phyloP scores from a whole-genome alignment of 106 monocot genomes.

The Apostasia ramifera region DNA sequence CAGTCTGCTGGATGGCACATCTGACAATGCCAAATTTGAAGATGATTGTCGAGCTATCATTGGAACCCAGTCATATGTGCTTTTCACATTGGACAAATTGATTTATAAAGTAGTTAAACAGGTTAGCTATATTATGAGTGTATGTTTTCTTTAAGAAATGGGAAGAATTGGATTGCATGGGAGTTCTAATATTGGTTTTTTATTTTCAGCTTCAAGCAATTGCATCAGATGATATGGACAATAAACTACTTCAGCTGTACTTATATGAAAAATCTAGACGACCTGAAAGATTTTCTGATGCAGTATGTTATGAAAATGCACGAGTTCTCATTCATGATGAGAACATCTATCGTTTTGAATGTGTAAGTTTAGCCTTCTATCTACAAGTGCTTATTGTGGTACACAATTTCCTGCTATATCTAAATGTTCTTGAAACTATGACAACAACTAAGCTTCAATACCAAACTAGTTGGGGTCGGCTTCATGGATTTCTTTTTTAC shows the following conservation, averaged over 20 bases:
- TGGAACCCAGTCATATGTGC: slow-evolving; percentile 91
- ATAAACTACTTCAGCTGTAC: slow-evolving; percentile 79
- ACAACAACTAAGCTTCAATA: too few species aligned
- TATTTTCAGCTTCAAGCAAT: slow-evolving; percentile 76
- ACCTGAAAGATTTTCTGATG: slow-evolving; percentile 47
- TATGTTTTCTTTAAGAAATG: not conserved
- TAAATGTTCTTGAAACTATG: too few species aligned
- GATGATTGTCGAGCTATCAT: slow-evolving; percentile 85
- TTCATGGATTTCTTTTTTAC: too few species aligned
- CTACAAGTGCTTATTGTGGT: not conserved
- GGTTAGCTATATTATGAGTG: slow-evolving; percentile 25
- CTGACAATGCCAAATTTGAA: slow-evolving; percentile 88
- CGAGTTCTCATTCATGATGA: slow-evolving; percentile 83
- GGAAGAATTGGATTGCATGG: not conserved
- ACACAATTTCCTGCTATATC: too few species aligned
- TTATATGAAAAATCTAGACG: slow-evolving; percentile 72
- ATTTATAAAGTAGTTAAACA: slow-evolving; percentile 96
- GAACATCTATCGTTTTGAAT: slow-evolving; percentile 84
- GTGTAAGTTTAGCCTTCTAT: slow-evolving; percentile 32
- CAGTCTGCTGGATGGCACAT: slow-evolving; percentile 77
- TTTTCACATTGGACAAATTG: slow-evolving; percentile 92
- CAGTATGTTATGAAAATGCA: slow-evolving; percentile 91
- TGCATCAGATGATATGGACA: slow-evolving; percentile 74
- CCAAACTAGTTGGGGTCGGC: too few species aligned
- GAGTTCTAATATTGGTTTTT: slow-evolving; percentile 2